Conservation (phyloP, 257 asterid species). For the Marsdenia floribunda region DNA sequence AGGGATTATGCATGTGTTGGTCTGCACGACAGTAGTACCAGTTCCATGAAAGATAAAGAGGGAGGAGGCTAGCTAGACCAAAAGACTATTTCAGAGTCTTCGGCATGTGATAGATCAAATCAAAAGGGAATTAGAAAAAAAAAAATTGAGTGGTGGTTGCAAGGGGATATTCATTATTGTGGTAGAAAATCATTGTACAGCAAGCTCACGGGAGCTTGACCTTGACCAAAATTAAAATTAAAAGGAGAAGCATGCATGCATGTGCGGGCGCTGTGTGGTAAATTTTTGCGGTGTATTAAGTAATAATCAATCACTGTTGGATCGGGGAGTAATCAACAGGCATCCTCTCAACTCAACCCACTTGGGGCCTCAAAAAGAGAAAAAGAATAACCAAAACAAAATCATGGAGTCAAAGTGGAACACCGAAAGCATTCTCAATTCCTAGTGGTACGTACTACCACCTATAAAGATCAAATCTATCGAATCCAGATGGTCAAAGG, state of each 20-base stretch:
- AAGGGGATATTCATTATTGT: not conserved
- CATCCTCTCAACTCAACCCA: not conserved
- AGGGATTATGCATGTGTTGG: not conserved
- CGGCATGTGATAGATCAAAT: not conserved
- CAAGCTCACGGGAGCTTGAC: constrained; percentile 1
- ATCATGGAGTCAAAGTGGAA: constrained; percentile 10
- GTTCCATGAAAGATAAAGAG: not conserved
- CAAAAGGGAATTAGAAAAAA: not conserved
- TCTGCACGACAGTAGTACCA: not conserved
- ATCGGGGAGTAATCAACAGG: not conserved
- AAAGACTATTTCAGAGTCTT: not conserved
- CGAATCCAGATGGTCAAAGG: not conserved
- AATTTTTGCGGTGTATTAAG: no score
- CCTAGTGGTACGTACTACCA: not conserved
- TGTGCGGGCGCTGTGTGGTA: not conserved
- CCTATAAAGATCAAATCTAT: not conserved
- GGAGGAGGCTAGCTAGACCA: not conserved
- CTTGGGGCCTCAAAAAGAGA: not conserved
- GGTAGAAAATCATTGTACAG: not conserved
- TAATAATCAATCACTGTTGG: not conserved
- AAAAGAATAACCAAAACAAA: not conserved
- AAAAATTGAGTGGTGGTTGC: not conserved
- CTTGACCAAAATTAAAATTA: not conserved
- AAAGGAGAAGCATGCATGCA: not conserved
- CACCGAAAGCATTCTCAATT: constrained; percentile 18